These are phyloP conservation scores for Umbelopsis isabellina DNA, from an alignment of 192 early-diverging fungal genomes.

Conservation along the genomic window DNA sequence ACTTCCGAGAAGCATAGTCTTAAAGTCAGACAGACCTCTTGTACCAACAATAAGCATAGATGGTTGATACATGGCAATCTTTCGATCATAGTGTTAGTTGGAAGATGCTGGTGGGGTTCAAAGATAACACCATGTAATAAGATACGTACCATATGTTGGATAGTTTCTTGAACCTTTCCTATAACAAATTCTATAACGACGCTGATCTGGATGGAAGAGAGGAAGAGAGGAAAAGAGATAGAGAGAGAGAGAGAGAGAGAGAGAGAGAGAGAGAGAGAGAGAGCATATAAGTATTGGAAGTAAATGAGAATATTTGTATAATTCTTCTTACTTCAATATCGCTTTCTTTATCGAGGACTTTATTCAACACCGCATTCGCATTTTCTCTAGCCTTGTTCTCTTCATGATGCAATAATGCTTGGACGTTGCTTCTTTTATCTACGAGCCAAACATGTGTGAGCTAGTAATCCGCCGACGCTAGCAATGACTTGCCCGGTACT, in stretches of 20 bases:
- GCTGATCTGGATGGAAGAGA: slow-evolving; percentile 56
- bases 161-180: slow-evolving; percentile 56
- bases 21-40: slow-evolving; percentile 64
- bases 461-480: background rate
- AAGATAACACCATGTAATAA: background rate
- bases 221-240: too few species aligned
- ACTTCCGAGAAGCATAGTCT: slow-evolving; percentile 69
- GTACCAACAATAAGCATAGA: slow-evolving; percentile 73
- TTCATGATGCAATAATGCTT: slow-evolving; percentile 30
- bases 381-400: slow-evolving; percentile 41
- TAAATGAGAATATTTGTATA: background rate
- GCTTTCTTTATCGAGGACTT: slow-evolving; percentile 33
- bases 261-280: too few species aligned
- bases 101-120: too few species aligned
- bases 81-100: background rate
- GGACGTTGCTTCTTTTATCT: slow-evolving; percentile 32
- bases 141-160: slow-evolving; percentile 55
- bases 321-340: slow-evolving; percentile 35
- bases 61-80: slow-evolving; percentile 67
- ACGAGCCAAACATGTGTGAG: background rate
- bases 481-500: background rate
- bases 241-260: too few species aligned
- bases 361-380: slow-evolving; percentile 41
- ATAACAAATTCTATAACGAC: slow-evolving; percentile 56
- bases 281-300: background rate